Base-by-base conservation (phyloP, 2,329 filamentous ascomycete species). In the Colletotrichum chrysophilum region DNA sequence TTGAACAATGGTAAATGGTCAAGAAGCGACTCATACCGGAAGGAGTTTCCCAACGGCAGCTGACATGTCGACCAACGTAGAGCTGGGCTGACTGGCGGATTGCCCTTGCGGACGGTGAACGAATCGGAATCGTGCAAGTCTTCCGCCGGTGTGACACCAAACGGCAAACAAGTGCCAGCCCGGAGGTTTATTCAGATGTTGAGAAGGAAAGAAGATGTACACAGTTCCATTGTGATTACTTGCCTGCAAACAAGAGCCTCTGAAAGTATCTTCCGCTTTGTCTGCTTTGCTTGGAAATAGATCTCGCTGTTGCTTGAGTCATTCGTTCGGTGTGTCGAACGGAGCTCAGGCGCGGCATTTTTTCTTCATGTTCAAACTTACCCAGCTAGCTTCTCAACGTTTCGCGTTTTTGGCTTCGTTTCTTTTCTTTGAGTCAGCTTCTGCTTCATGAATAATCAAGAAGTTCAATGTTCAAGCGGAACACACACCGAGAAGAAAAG, bases 91-190 rank as follows among this genome's bases (percentile, higher is more conserved):
- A 52, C 58, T 66, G 16, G 61, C 55, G 55, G 30, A 24, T 52
- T 61, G 18, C 30, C 62, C 16, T 43, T 26, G 21, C 4, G 30
- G 9, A 73, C 64, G 73, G 34, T 48, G 26, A 28, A 65, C 73
- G 73, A 75, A 69, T 73, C 73, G 70, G 73, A 67, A 66, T 34
- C 61, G 24, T 14, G n/a, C 26, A 34, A 48, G 38, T 7, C 28
- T 64, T 32, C 58, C 70, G 64, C 48, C 43, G 32, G 64, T 60
- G 70, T 75, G 70, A 73, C 58, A 38, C 21, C 38, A 56, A 30
- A 26, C 34, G 61, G 61, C 61, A 64, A 58, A 14, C 28, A 65
- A 38, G 34, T 24, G 61, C 32, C 61, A 64, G 8, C 21, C 61
- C 12, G 61, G n/a, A 43, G 61, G 43, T 38, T 64, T 64, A 18